These are phyloP conservation scores for Fragaria vesca DNA, from an alignment of 306 rosid species.

Conservation along the genomic window DNA sequence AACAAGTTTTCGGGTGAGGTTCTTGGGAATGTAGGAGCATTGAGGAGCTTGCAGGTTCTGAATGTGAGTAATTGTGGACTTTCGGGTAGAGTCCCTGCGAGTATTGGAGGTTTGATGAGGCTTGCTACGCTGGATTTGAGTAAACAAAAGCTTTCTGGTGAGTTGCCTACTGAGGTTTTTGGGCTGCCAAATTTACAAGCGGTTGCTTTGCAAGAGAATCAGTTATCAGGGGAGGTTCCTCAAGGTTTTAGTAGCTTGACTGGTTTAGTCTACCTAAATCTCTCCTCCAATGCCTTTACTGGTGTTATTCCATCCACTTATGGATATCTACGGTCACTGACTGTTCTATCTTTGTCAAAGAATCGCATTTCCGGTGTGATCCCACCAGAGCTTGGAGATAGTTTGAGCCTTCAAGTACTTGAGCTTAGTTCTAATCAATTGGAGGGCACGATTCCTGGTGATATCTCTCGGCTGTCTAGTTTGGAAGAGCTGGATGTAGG, in stretches of 20 bases:
- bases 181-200: constrained; percentile 69
- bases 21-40: constrained; percentile 42
- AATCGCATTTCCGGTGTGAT: constrained; percentile 56
- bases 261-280: constrained; percentile 57
- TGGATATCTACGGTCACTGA: constrained; percentile 59
- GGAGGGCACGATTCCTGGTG: constrained; percentile 42
- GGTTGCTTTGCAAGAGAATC: constrained; percentile 65
- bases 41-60: constrained; percentile 53
- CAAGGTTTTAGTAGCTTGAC: constrained; percentile 83
- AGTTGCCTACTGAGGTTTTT: constrained; percentile 64
- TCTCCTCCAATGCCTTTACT: constrained; percentile 51
- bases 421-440: constrained; percentile 57
- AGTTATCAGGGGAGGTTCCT: constrained; percentile 62
- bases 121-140: constrained; percentile 70
- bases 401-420: constrained; percentile 64
- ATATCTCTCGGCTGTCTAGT: constrained; percentile 41
- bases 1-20: constrained; percentile 56
- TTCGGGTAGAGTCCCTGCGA: constrained; percentile 54
- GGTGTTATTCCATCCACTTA: constrained; percentile 65
- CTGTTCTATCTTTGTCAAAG: constrained; percentile 51
- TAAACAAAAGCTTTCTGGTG: constrained; percentile 66
- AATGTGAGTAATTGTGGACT: constrained; percentile 72
- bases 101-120: constrained; percentile 64
- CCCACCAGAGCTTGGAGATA: constrained; percentile 61
- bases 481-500: constrained; percentile 67